Evolutionary conservation across 2,329 filamentous ascomycete species (phyloP), one percentile per base, ranked within the genome.

Genomic region (Aspergillus fructus): DNA sequence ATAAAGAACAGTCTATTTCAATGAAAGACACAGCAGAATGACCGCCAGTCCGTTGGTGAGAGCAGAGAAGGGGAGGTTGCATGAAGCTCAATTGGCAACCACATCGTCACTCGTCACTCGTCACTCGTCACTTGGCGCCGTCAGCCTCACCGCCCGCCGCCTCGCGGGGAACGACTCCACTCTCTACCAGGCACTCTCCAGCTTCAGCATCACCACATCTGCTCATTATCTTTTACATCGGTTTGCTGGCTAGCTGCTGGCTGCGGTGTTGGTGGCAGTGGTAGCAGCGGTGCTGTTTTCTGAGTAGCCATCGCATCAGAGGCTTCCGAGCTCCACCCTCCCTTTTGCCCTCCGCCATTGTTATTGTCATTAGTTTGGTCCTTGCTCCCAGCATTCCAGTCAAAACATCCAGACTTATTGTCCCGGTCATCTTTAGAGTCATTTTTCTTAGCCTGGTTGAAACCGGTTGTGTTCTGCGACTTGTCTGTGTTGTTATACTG

Each of bases 81-180:
- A 13, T 55, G 45, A 55, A 55, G 45, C 27, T 55, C 37, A 37
- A 42, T 43, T 15, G 13, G 37, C 7, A 40, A 15, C 13, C 19
- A 5, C 30, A 34, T 48, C 45, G 45, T 48, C 45, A 45, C 42
- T 33, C 34, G 24, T 52, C 49, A 45, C 42, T 33, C 34, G 24
- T 52, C 49, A 43, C 39, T 52, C 23, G 52, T 12, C 53, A 21
- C 37, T 19, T 19, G 19, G 45, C 27, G 27, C 27, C 15, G 34
- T 21, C 53, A 40, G 11, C n/a, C 47, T 55, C 53, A 55, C 53
- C 53, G 53, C 53, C 53, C 30, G 24, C 27, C 13, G 42, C 17
- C n/a, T 30, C 53, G 53, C 53, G 53, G 46, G 53, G 53, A 45
- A 45, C 39, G 17, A 41, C 34, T 48, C 45, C 41, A 49, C 53